Conservation (phyloP, 2,329 filamentous ascomycete species). For the Monilinia polystroma region DNA sequence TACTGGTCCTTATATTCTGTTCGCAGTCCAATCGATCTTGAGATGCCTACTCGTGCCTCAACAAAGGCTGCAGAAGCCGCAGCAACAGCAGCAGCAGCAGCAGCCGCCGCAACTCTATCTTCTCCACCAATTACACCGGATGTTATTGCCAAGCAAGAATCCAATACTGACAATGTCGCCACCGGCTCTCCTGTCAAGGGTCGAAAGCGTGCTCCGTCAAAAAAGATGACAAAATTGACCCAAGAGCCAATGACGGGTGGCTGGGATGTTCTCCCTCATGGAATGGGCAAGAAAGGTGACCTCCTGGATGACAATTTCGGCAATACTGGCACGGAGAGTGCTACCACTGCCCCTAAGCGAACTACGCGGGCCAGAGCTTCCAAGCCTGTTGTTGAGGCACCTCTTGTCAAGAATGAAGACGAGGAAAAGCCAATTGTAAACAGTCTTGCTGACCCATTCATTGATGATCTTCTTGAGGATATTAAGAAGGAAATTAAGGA, state of each 20-base stretch:
- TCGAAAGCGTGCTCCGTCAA: conserved; percentile 24
- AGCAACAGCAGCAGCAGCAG: background rate
- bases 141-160: background rate
- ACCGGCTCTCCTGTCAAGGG: conserved; percentile 3
- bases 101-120: conserved; percentile 18
- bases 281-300: conserved; percentile 46
- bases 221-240: conserved; percentile 19
- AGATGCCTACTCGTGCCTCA: conserved; percentile 21
- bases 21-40: background rate
- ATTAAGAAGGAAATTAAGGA: conserved; percentile 13
- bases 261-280: conserved; percentile 54
- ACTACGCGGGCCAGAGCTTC: background rate
- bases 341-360: background rate
- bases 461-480: background rate
- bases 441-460: conserved; percentile 4
- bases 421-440: conserved; percentile 13
- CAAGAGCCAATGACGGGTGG: conserved; percentile 28
- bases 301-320: conserved; percentile 24
- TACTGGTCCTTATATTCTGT: background rate
- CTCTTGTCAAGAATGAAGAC: conserved; percentile 9
- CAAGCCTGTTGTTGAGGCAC: background rate
- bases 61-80: conserved; percentile 9
- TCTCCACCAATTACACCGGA: conserved; percentile 14
- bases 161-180: conserved; percentile 7
- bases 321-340: background rate